Evolutionary conservation across 441 rosid genomes (phyloP).

Genomic region (Dalechampia spathulata): DNA sequence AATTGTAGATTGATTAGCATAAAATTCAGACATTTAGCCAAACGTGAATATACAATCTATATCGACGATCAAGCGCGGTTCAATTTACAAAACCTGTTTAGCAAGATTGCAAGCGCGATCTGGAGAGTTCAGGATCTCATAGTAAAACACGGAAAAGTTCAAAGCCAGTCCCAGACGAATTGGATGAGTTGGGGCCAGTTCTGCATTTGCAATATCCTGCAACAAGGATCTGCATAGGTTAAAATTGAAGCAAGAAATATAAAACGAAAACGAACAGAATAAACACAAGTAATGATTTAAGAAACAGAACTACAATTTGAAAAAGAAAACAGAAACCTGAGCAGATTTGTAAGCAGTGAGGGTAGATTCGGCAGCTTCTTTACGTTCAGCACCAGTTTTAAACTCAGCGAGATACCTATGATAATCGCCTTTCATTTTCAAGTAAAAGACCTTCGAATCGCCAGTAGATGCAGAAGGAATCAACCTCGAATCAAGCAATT

Average conservation of each 20-base stretch:
- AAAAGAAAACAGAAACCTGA: conserved; percentile 36
- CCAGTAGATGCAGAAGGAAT: conserved; percentile 70
- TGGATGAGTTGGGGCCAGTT: conserved; percentile 88
- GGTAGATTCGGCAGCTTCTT: conserved; percentile 94
- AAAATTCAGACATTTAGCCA: too few relatives aligned
- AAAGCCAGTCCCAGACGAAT: conserved; percentile 88
- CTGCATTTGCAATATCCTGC: conserved; percentile 85
- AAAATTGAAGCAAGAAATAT: too few relatives aligned
- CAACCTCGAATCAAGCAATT: conserved; percentile 72
- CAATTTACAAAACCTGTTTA: conserved; percentile 44
- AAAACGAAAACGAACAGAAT: too few relatives aligned
- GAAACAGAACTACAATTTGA: neutral
- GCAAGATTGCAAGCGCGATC: conserved; percentile 94
- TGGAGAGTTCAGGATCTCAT: conserved; percentile 92
- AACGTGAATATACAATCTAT: neutral
- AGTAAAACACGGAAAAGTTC: conserved; percentile 94
- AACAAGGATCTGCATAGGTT: neutral
- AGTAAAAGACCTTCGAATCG: conserved; percentile 89
- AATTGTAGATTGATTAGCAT: too few relatives aligned
- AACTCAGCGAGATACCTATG: conserved; percentile 89
- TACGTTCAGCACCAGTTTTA: conserved; percentile 80
- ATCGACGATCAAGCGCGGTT: neutral
- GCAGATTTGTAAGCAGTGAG: conserved; percentile 87
- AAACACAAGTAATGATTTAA: too few relatives aligned
- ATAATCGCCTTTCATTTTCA: conserved; percentile 96